A percentile compares a stretch with the other conserved stretches of the same genome.
phyloP scores from a whole-genome alignment of 2,329 filamentous ascomycete species.

The Alternaria panax region DNA sequence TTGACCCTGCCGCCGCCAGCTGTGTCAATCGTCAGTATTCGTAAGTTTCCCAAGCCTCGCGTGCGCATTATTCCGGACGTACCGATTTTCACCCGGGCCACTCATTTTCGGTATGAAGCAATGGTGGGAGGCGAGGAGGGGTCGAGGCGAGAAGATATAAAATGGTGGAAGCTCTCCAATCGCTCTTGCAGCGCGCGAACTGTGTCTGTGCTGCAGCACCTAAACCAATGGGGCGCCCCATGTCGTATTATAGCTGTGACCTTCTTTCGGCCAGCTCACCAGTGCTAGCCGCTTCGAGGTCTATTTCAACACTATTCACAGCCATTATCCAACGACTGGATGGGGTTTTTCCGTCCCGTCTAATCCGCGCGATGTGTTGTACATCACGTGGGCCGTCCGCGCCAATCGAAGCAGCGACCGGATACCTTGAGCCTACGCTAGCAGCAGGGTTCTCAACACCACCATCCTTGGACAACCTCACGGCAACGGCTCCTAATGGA shows the following conservation, averaged over 20 bases:
- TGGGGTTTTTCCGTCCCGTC: constrained; percentile 17
- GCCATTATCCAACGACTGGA: constrained; percentile 23
- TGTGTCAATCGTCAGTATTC: constrained; percentile 28
- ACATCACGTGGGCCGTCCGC: constrained; percentile 16
- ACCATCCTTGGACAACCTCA: constrained; percentile 2
- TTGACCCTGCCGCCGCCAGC: constrained; percentile 48
- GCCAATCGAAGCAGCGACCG: constrained; percentile 14
- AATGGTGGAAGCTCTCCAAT: constrained; percentile 36
- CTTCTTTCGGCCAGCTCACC: constrained; percentile 27
- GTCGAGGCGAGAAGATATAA: constrained; percentile 40
- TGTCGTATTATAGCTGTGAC: constrained; percentile 15
- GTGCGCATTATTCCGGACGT: constrained; percentile 11
- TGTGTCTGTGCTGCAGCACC: constrained; percentile 26
- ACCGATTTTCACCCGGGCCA: constrained; percentile 50
- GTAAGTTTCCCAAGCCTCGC: not conserved
- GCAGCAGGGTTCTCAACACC: constrained; percentile 13
- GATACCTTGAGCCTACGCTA: constrained; percentile 8
- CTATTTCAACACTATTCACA: constrained; percentile 13
- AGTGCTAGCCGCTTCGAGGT: constrained; percentile 25
- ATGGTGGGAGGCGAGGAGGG: constrained; percentile 36
- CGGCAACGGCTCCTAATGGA: constrained; percentile 5
- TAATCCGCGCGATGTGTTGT: constrained; percentile 26
- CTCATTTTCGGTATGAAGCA: constrained; percentile 44
- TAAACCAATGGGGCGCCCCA: constrained; percentile 29
- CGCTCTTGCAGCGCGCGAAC: constrained; percentile 31